A percentile compares a stretch with the other conserved stretches of the same genome.
These are phyloP conservation scores for Niebla homalea DNA, from an alignment of 495 filamentous ascomycete species.

Conservation along the genomic window DNA sequence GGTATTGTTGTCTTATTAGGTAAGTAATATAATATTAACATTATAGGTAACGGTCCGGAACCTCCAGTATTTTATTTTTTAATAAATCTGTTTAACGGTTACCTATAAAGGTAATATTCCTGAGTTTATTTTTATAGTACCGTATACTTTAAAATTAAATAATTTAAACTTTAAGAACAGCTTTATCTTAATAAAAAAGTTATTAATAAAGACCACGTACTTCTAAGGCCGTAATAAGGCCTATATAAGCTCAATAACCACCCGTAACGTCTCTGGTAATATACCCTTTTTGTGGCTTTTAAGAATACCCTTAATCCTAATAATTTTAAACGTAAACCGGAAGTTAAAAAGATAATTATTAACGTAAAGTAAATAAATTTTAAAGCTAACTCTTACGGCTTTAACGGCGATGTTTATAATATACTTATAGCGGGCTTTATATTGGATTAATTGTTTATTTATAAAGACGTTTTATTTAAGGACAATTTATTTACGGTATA, in stretches of 20 bases:
- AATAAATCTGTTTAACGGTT: neutral
- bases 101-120: neutral
- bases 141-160: neutral
- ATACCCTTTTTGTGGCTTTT: neutral
- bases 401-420: neutral
- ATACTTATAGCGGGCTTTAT: neutral
- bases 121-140: neutral
- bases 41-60: neutral
- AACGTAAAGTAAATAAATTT: neutral
- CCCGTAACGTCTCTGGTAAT: neutral
- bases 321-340: neutral
- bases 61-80: neutral
- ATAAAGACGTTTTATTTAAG: neutral
- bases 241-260: neutral
- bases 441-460: neutral
- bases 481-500: no score
- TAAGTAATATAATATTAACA: neutral
- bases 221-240: neutral
- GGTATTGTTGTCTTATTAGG: neutral
- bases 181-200: neutral
- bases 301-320: neutral
- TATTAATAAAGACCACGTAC: neutral
- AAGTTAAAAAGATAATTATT: neutral
- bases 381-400: neutral
- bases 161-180: neutral